Base-by-base conservation (phyloP, 306 rosid genomes). In the Lithocarpus polystachyus region DNA sequence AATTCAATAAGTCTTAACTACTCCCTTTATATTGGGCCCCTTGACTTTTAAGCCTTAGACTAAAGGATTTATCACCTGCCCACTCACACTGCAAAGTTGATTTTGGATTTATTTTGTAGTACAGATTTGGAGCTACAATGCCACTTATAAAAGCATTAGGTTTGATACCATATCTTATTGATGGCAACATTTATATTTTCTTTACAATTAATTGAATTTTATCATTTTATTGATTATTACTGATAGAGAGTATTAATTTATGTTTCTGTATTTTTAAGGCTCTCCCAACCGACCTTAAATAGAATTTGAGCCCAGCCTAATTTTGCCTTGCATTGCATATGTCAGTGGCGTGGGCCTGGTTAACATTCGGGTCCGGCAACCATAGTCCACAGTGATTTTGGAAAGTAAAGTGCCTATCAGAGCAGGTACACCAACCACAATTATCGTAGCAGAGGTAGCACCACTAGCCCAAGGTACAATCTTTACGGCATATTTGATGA, bases 1-100 rank as follows among this genome's bases (percentile, higher is more conserved):
- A 89, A 89, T 86, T 89, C 56, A 89, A 48, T 48, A 48, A 10
- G 83, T 82, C 82, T 74, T 82, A 89, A 84, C 91, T 33, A 80
- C 90, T 75, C 43, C 75, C 64, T 65, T 55, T 33, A 56, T 77
- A 76, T 76, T 74, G 67, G 83, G 82, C 29, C 56, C 88, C 83
- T 33, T 23, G 0, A 22, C 23, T 57, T 85, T 73, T 45, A 56
- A 52, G 75, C 60, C 55, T 72, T 31, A 8, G 12, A 9, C 17
- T 45, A 60, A 69, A 26, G 40, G 48, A 18, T 60, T 76, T 76
- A 76, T 80, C 53, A 76, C 84, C 80, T 35, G 40, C 40, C 40
- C 40, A 35, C 69, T 23, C 37, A n/a, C 72, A 22, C 22, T 72
- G 26, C 62, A 72, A 79, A 56, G 69, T 56, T 11, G 40, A 19